phyloP scores from a whole-genome alignment of 2,329 filamentous ascomycete species.

The Truncatella angustata region DNA sequence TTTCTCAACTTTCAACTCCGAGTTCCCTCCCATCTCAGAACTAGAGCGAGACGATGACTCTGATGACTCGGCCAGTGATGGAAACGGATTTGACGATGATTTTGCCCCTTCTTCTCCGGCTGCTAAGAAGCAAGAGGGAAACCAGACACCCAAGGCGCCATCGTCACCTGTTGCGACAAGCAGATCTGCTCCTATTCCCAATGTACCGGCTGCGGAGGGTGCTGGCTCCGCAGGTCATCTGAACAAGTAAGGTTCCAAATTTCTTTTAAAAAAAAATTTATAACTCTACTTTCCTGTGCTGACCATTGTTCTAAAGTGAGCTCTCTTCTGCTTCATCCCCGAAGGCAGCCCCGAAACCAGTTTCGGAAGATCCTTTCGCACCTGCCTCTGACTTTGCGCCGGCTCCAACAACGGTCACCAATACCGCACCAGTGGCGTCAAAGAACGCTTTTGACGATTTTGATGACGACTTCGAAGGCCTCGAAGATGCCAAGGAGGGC shows the following conservation, averaged over 20 bases:
- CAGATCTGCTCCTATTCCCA: constrained; percentile 28
- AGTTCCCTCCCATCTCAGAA: constrained; percentile 94
- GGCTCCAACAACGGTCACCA: constrained; percentile 33
- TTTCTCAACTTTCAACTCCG: constrained; percentile 60
- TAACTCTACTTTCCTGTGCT: too few relatives aligned
- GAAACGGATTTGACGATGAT: constrained; percentile 89
- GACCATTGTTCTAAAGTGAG: constrained; percentile 25
- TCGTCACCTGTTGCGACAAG: constrained; percentile 23
- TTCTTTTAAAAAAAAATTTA: too few relatives aligned
- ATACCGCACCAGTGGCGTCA: constrained; percentile 31
- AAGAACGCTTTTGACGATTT: constrained; percentile 70
- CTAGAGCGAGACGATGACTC: constrained; percentile 81
- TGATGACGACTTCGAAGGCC: constrained; percentile 77
- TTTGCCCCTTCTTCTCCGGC: constrained; percentile 67
- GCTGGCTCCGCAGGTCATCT: constrained; percentile 18
- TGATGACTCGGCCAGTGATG: constrained; percentile 73
- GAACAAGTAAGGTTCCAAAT: too few relatives aligned
- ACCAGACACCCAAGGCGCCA: constrained; percentile 22
- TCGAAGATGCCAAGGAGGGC: constrained; percentile 81
- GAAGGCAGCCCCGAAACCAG: constrained; percentile 30
- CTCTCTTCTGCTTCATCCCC: constrained; percentile 33
- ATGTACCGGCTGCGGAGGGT: constrained; percentile 22
- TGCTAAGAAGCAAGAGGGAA: constrained; percentile 30
- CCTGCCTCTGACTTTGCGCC: constrained; percentile 28
- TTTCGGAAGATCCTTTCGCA: constrained; percentile 31